Evolutionary conservation across 2,329 filamentous ascomycete genomes (phyloP), one percentile per base, ranked within the genome.

Genomic region (Fusarium austroafricanum): DNA sequence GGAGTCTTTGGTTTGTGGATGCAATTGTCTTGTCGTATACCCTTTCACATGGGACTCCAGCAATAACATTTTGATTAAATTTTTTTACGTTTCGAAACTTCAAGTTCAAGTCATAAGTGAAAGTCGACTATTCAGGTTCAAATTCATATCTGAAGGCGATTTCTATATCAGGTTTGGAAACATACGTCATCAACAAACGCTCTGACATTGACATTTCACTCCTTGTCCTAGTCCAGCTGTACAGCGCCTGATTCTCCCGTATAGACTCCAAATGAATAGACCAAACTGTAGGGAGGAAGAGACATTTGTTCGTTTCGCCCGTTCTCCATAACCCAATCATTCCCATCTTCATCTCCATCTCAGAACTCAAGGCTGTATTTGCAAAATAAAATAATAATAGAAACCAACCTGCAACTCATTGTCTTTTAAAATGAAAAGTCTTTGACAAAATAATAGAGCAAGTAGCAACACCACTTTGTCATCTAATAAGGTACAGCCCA

Each of bases 21-120:
- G 60, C 64, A 62, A 61, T 69, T 62, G 51, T 55, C 61, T 52
- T 67, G 64, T 65, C 69, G 61, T 73, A 72, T 73, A 73, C 71
- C 71, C 67, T 67, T 55, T 63, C 63, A 46, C 55, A 62, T 51
- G 53, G 51, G 53, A 56, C 35, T 54, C 38, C 46, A 46, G 35
- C 64, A 39, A 52, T 43, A 37, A 50, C 56, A 52, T 44, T 29
- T 55, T 28, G 20, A 21, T n/a, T n/a, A n/a, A n/a, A n/a, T 54
- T 23, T 71, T 46, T 33, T n/a, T 9, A n/a, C 7, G 54, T 39
- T 40, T 38, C 15, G n/a, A n/a, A 43, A n/a, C 20, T 21, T 59
- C 38, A 21, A 49, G 20, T 45, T 18, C 33, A 39, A 33, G 20
- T 39, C 39, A n/a, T 20, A 17, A 33, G 37, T 29, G n/a, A 35